Conservation (phyloP, 192 early-diverging fungal genomes). For the Podila horticola region DNA sequence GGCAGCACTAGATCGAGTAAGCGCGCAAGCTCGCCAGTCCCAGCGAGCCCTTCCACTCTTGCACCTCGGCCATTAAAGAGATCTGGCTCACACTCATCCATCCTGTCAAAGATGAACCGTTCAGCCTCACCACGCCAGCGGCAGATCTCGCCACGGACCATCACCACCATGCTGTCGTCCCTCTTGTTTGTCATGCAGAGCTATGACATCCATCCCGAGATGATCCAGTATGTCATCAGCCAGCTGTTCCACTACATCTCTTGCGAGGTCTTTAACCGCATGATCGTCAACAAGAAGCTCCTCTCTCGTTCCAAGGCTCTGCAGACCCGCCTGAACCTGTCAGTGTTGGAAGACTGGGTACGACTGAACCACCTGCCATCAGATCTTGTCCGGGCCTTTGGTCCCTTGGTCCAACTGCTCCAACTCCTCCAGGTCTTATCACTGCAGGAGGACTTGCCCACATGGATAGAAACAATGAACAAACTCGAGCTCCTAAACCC, state of each 20-base stretch:
- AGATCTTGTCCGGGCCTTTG: constrained; percentile 53
- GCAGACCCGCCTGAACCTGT: constrained; percentile 86
- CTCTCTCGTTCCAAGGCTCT: constrained; percentile 83
- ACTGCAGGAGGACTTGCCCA: constrained; percentile 69
- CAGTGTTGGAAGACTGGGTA: constrained; percentile 86
- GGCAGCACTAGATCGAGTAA: constrained; percentile 27
- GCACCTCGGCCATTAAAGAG: not conserved
- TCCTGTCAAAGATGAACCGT: constrained; percentile 15
- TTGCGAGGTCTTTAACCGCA: constrained; percentile 85
- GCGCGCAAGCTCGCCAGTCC: constrained; percentile 12
- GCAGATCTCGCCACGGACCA: constrained; percentile 66
- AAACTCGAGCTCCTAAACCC: constrained; percentile 72
- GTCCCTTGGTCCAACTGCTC: constrained; percentile 82
- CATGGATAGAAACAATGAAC: constrained; percentile 78
- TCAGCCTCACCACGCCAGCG: constrained; percentile 34
- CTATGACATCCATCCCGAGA: constrained; percentile 79
- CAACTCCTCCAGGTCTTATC: constrained; percentile 89
- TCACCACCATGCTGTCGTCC: constrained; percentile 77
- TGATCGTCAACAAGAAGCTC: constrained; percentile 77
- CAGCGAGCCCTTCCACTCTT: not conserved
- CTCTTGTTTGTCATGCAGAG: constrained; percentile 70
- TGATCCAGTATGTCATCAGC: constrained; percentile 73
- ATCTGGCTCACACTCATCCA: constrained; percentile 7
- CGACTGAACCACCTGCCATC: constrained; percentile 63
- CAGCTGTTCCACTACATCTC: constrained; percentile 85